Conservation (phyloP, 768 basidiomycete species). For the Lactifluus rugatus region DNA sequence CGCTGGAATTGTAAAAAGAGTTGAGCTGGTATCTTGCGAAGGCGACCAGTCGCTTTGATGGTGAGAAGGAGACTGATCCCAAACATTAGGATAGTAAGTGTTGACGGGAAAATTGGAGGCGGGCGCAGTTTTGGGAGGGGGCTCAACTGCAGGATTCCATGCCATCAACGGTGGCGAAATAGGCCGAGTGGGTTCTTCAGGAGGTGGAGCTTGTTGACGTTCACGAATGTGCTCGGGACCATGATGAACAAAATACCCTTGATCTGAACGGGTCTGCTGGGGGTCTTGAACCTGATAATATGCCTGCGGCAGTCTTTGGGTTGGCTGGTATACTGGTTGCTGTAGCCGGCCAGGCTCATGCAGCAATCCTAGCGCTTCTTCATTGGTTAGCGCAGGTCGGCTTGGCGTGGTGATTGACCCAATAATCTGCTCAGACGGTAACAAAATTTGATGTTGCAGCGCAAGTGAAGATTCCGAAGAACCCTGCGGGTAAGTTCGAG, state of each 20-base stretch:
- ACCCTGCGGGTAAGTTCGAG: not conserved
- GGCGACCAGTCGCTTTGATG: slow-evolving; percentile 29
- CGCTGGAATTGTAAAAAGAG: slow-evolving; percentile 54
- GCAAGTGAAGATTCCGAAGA: not conserved
- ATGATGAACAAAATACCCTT: slow-evolving; percentile 15
- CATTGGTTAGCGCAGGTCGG: not conserved
- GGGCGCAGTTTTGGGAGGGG: slow-evolving; percentile 59
- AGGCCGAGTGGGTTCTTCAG: slow-evolving; percentile 33
- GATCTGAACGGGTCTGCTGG: slow-evolving; percentile 21
- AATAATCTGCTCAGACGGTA: not conserved
- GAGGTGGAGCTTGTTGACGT: slow-evolving; percentile 21
- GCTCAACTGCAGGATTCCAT: slow-evolving; percentile 78
- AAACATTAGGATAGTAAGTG: slow-evolving; percentile 75
- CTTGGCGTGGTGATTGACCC: not conserved
- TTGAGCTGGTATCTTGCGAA: slow-evolving; percentile 21
- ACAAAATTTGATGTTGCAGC: not conserved
- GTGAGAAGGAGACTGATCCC: slow-evolving; percentile 61
- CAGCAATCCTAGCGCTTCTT: not conserved
- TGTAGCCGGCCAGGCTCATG: not conserved
- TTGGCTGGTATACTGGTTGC: not conserved
- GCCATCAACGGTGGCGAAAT: slow-evolving; percentile 52
- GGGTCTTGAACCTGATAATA: slow-evolving; percentile 1
- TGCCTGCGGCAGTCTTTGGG: not conserved
- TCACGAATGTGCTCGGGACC: slow-evolving; percentile 22
- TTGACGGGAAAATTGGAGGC: slow-evolving; percentile 55